Evolutionary conservation across 2,329 filamentous ascomycete species (phyloP).

Genomic region (Aspergillus bombycis): DNA sequence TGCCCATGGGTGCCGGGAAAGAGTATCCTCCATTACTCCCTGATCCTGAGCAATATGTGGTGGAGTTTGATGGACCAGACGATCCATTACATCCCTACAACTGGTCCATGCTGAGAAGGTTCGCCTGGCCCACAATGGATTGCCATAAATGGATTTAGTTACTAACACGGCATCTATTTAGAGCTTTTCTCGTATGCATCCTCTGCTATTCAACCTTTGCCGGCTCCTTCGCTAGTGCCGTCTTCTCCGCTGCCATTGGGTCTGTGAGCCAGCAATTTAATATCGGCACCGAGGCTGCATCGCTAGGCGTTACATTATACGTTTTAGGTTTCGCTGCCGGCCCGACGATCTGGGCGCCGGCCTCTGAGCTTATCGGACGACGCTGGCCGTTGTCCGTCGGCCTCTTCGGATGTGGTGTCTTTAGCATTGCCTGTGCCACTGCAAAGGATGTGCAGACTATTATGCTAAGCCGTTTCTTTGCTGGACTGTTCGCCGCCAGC

Average conservation of each 20-base stretch:
- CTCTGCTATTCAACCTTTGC: constrained; percentile 53
- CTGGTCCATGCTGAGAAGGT: constrained; percentile 53
- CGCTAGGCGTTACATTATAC: constrained; percentile 53
- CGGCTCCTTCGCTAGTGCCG: constrained; percentile 58
- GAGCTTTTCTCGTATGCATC: constrained; percentile 26
- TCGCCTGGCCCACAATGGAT: neutral
- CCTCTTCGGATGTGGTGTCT: constrained; percentile 47
- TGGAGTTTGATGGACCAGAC: constrained; percentile 57
- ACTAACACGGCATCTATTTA: constrained; percentile 2
- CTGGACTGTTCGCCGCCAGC: constrained; percentile 49
- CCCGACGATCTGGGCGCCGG: constrained; percentile 64
- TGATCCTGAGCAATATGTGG: constrained; percentile 56
- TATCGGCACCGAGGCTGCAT: constrained; percentile 48
- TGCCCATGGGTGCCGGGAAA: constrained; percentile 44
- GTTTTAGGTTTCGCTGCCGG: constrained; percentile 61
- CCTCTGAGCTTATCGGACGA: constrained; percentile 64
- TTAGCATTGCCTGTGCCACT: constrained; percentile 50
- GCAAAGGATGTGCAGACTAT: constrained; percentile 46
- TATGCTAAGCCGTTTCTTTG: constrained; percentile 52
- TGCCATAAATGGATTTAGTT: neutral
- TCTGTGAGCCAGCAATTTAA: constrained; percentile 55
- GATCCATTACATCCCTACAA: constrained; percentile 58
- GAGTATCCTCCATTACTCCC: constrained; percentile 55
- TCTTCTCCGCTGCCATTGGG: constrained; percentile 68
- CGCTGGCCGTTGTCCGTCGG: constrained; percentile 55